phyloP scores from a whole-genome alignment of 1,284 basidiomycete genomes.

The Psilocybe mexicana region DNA sequence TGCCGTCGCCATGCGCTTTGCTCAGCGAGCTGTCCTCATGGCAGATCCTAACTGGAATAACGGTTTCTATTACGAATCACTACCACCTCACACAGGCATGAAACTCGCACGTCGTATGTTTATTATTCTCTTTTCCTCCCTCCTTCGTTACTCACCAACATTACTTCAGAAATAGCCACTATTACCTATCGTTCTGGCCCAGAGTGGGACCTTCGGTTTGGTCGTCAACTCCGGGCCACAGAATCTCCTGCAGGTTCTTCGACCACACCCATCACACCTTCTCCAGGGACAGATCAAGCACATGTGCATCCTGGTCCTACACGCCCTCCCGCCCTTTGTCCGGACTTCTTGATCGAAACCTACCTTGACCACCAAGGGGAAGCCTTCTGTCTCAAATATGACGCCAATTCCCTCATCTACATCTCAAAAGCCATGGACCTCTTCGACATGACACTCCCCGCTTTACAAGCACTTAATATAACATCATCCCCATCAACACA shows the following conservation, averaged over 20 bases:
- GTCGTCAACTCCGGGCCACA: conserved; percentile 62
- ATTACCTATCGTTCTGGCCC: conserved; percentile 99
- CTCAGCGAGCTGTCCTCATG: conserved; percentile 97
- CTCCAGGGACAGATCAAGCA: conserved; percentile 35
- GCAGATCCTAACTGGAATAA: conserved; percentile 99
- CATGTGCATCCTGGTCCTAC: conserved; percentile 29
- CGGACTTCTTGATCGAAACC: conserved; percentile 98
- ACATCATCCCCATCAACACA: conserved; percentile 26
- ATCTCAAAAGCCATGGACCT: conserved; percentile 99
- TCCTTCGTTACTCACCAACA: conserved; percentile 3
- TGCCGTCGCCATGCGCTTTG: conserved; percentile 94
- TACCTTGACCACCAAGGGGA: conserved; percentile 99
- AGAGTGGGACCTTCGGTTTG: conserved; percentile 98
- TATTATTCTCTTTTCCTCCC: not conserved
- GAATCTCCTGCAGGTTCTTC: conserved; percentile 26
- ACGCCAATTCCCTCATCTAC: conserved; percentile 99
- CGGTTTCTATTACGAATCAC: conserved; percentile 94
- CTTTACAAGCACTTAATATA: conserved; percentile 71
- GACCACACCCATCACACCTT: conserved; percentile 28
- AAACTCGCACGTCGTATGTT: conserved; percentile 92
- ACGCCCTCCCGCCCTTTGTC: conserved; percentile 79
- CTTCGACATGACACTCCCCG: conserved; percentile 90
- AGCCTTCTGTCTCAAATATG: conserved; percentile 98
- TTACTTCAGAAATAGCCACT: conserved; percentile 86
- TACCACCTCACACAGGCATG: conserved; percentile 97